Conservation (phyloP, 177 flowering plant species). For the Telopea speciosissima region DNA sequence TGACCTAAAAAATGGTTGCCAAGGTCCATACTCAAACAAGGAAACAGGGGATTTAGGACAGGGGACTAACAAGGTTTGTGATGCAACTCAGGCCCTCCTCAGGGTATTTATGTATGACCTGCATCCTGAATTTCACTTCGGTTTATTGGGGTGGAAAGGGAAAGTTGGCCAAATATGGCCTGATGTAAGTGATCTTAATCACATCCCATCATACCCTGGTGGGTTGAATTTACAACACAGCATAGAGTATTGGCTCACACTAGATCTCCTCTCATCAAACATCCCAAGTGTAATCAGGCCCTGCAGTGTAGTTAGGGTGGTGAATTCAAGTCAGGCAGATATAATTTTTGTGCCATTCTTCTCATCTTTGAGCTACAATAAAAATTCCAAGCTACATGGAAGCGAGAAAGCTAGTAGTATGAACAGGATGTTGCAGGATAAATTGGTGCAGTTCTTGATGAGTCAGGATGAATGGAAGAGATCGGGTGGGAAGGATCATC, state of each 20-base stretch:
- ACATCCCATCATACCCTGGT: constrained; percentile 67
- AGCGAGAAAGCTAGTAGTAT: constrained; percentile 44
- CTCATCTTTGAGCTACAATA: constrained; percentile 76
- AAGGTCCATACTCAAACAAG: constrained; percentile 10
- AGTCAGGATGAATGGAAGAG: constrained; percentile 62
- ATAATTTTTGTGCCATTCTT: constrained; percentile 77
- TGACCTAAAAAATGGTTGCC: constrained; percentile 4
- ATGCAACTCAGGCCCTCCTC: constrained; percentile 29
- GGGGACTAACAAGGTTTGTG: constrained; percentile 24
- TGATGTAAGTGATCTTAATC: constrained; percentile 24
- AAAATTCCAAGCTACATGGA: constrained; percentile 52
- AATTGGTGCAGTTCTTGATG: constrained; percentile 54
- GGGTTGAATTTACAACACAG: constrained; percentile 89
- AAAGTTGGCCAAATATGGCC: constrained; percentile 53
- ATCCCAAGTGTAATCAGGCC: constrained; percentile 35
- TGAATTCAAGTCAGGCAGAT: constrained; percentile 62
- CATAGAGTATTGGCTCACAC: constrained; percentile 79
- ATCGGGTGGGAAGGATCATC: constrained; percentile 57
- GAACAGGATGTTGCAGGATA: constrained; percentile 52
- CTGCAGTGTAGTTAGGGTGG: constrained; percentile 61
- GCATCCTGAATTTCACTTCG: constrained; percentile 82
- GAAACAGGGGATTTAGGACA: constrained; percentile 10
- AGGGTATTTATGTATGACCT: constrained; percentile 79
- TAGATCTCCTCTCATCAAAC: constrained; percentile 72
- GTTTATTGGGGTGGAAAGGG: constrained; percentile 62